Evolutionary conservation across 1,284 basidiomycete species (phyloP).

Genomic region (Erythrobasidium hasegawianum): DNA sequence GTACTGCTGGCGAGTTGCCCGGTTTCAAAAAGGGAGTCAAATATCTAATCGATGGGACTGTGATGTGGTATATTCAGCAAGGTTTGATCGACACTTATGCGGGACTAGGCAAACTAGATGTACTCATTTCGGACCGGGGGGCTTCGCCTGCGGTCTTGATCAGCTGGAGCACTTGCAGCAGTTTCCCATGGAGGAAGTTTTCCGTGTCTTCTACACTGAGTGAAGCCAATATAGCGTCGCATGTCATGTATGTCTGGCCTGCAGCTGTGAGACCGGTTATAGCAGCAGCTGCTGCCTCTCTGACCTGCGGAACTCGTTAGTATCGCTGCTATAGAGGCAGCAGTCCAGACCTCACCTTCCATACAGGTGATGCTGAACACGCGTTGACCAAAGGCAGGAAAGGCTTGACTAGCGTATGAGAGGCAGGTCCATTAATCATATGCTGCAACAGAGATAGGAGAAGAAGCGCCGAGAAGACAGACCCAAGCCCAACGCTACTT

Average conservation of each 20-base stretch:
- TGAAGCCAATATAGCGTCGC: neutral
- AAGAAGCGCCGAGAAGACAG: slow-evolving; percentile 25
- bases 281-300: slow-evolving; percentile 23
- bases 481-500: slow-evolving; percentile 3
- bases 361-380: slow-evolving; percentile 12
- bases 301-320: too few relatives aligned
- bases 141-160: neutral
- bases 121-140: neutral
- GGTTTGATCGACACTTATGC: too few relatives aligned
- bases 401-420: neutral
- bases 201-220: neutral
- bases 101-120: neutral
- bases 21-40: neutral
- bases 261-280: slow-evolving; percentile 14
- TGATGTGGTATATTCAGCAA: too few relatives aligned
- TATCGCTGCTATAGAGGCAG: too few relatives aligned
- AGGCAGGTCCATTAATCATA: neutral
- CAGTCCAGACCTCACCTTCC: slow-evolving; percentile 34
- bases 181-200: neutral
- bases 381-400: slow-evolving; percentile 20
- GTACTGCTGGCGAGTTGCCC: neutral
- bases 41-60: too few relatives aligned
- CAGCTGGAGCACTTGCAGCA: neutral
- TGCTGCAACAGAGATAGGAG: slow-evolving; percentile 17
- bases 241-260: neutral